Evolutionary conservation across 305 asterid genomes (phyloP).

Genomic region (Solanum hybrid): DNA sequence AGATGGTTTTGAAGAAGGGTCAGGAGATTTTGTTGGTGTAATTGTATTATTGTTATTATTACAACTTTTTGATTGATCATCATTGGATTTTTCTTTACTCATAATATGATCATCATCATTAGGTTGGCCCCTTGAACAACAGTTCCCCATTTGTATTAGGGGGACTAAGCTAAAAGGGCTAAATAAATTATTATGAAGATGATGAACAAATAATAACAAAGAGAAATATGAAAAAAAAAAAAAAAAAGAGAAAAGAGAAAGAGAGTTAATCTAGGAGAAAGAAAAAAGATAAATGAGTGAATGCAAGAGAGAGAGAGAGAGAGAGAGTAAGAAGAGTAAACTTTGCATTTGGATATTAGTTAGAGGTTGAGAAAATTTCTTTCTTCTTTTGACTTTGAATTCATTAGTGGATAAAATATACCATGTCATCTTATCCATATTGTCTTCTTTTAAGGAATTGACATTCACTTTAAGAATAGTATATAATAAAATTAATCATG

Average conservation of each 20-base stretch:
- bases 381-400: not conserved
- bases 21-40: slow-evolving; percentile 21
- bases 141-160: slow-evolving; percentile 51
- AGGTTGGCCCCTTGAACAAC: slow-evolving; percentile 40
- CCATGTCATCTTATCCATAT: not conserved
- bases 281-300: not conserved
- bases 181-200: not conserved
- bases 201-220: not conserved
- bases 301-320: not conserved
- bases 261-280: not conserved
- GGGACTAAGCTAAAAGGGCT: slow-evolving; percentile 6
- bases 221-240: not conserved
- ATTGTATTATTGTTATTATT: not conserved
- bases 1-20: slow-evolving; percentile 23
- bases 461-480: not conserved
- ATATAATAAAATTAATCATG: not conserved
- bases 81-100: not conserved
- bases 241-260: not conserved
- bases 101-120: slow-evolving; percentile 12
- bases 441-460: not conserved
- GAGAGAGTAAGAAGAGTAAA: not conserved
- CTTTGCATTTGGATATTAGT: not conserved
- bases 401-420: not conserved
- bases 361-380: not conserved
- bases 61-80: not conserved